Base-by-base conservation (phyloP, 164 flowering plant genomes). In the Vitis cinerea region DNA sequence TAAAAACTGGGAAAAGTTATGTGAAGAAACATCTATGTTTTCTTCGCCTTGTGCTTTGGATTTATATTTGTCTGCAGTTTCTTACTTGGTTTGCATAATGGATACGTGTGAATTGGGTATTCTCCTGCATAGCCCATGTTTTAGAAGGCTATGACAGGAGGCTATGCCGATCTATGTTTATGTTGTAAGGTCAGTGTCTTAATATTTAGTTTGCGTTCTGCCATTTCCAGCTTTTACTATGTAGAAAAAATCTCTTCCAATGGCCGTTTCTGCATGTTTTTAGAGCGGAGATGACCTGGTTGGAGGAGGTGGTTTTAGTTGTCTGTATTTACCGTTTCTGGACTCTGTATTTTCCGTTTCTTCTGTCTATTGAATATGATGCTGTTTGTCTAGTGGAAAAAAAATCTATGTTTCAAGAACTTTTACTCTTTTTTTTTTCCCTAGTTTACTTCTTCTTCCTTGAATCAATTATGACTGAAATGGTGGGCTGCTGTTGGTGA, bases 61-160 rank as follows among this genome's bases (percentile, higher is more conserved):
- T 3, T 37, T 37, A 6, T 37, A 3, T 6, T 37, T 37, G 44
- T 6, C 27, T 23, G 27, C 27, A 23, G 27, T 23, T 23, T 23
- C 27, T 23, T 23, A 23, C 27, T 23, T 23, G 27, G 27, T 23
- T 23, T 23, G 27, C 2, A 23, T 23, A 23, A 23, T 23, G 27
- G 27, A 23, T 37, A 37, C 44, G 6, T 37, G 44, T 37, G 44
- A 37, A 37, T 37, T 37, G 44, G 8, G 49, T 37, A 10, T 15
- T 48, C 64, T 61, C 48, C 50, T 61, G 50, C 19, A 61, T 61
- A 61, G 19, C 64, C 37, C 16, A 61, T 4, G 15, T 61, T 61
- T 61, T 61, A 37, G 19, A 30, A 16, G 15, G 64, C 29, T 14
- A 61, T 7, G 50, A 49, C 64, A 31, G 64, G 44, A 37, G 64